phyloP scores from a whole-genome alignment of 352 stramenopile species.

The Globisporangium irregulare region DNA sequence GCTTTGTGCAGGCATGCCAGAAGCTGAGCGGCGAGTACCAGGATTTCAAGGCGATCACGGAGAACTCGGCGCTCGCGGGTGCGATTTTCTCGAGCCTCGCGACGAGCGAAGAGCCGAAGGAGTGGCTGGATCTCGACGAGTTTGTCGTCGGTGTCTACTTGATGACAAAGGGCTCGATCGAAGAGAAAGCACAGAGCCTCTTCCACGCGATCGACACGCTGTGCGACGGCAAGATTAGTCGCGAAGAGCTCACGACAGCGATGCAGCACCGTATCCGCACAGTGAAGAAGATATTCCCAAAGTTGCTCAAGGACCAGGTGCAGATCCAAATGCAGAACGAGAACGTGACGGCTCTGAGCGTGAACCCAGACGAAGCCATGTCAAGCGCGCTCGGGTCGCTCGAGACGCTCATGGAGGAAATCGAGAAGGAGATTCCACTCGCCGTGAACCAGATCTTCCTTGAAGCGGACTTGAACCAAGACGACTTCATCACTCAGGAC shows the following conservation, averaged over 20 bases:
- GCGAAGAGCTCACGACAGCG: constrained; percentile 65
- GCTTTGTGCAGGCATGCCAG: constrained; percentile 59
- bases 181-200: constrained; percentile 75
- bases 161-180: constrained; percentile 76
- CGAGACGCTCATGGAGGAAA: constrained; percentile 69
- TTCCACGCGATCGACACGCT: constrained; percentile 72
- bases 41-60: constrained; percentile 56
- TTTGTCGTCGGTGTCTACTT: constrained; percentile 81
- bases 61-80: constrained; percentile 59
- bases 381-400: constrained; percentile 52
- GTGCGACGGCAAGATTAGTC: constrained; percentile 70
- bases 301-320: constrained; percentile 69
- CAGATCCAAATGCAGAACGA: constrained; percentile 56
- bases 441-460: constrained; percentile 84
- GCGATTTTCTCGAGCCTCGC: constrained; percentile 79
- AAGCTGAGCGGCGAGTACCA: constrained; percentile 56
- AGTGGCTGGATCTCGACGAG: constrained; percentile 74
- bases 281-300: constrained; percentile 75
- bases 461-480: constrained; percentile 70
- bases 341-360: constrained; percentile 32
- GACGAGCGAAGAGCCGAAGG: constrained; percentile 41
- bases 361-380: constrained; percentile 47
- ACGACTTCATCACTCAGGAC: constrained; percentile 75
- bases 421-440: constrained; percentile 79
- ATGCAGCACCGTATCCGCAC: constrained; percentile 70